Base-by-base conservation (phyloP, 768 basidiomycete species). In the Rhodocollybia butyracea region DNA sequence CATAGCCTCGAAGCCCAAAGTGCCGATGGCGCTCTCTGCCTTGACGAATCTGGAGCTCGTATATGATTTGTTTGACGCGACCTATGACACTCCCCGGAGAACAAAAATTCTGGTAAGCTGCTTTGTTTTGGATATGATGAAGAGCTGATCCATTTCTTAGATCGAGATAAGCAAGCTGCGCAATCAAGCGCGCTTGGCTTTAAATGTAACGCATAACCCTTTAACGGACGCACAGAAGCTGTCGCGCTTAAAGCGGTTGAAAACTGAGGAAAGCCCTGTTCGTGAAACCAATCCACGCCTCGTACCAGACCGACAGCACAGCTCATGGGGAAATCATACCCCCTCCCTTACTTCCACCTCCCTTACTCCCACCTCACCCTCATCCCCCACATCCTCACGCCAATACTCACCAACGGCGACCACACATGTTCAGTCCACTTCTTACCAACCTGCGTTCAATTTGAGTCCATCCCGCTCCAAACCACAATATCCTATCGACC, bases 11-110 rank as follows among this genome's bases (percentile, higher is more conserved):
- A 86, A 86, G 59, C 77, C 84, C 10, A 74, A 74, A 36, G 83
- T 86, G 78, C 79, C 80, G 7, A 65, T 88, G n/a, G 80, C 86
- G 6, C 82, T 78, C 1, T 86, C 85, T 51, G 85, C 86, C 2
- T 66, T 85, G 19, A 80, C 81, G 2, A 81, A 86, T 64, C 68
- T 88, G 15, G 85, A 87, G 51, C 77, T 80, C 2, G 85, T 84
- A 0, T 77, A 75, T 59, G 77, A 74, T 52, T 66, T 88, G 11
- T 87, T 88, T 61, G 70, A 75, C 36, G 73, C 73, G 36, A 81
- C 85, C 3, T 73, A 79, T 3, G 77, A 82, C 60, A 76, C 71
- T 50, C 66, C 80, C 5, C 75, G 81, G 39, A 81, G 82, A 12
- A 71, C 74, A 11, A 85, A 84, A 63, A 83, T 88, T 32, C 65